Base-by-base conservation (phyloP, 768 basidiomycete genomes). In the Leccinum fibrillosum region DNA sequence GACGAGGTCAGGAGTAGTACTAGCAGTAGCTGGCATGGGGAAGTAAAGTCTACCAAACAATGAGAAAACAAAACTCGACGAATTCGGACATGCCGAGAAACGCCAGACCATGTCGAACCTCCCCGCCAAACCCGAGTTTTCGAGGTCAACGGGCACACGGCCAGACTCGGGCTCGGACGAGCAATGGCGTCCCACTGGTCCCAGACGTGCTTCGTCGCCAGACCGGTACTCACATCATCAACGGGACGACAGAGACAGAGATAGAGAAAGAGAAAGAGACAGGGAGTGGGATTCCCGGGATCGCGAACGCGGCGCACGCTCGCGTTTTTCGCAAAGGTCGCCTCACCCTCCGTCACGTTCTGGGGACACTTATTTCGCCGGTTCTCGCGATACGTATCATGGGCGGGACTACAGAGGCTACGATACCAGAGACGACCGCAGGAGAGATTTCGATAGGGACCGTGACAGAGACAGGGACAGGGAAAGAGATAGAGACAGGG, bases 1-100 rank as follows among this genome's bases (percentile, higher is more conserved):
- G 68, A 92, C 85, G 56, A 92, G 77, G 52, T 78, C 76, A 30
- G 80, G 73, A 4, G 66, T 45, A 1, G 23, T 23, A 23, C 23
- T 23, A 23, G 77, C 74, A 35, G 34, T 15, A 42, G 39, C n/a
- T n/a, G 39, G n/a, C 81, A 84, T 82, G 19, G n/a, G n/a, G 4
- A 25, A 28, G 23, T 42, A 69, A 68, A 69, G 51, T 52, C 28
- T 12, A 26, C 56, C 69, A 68, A 69, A 68, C 68, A 69, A 61
- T 32, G 35, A 30, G 26, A 42, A 13, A 10, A 17, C 25, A 55
- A 34, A 34, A 17, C 55, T 34, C 21, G n/a, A 52, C 21, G 3
- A 52, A 35, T 19, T 28, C 28, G 2, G 28, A 28, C 28, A 28
- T 2, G 28, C 28, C 32, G 12, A 30, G 21, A 21, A 21, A 54